Percentiles rank a stretch among this genome's conserved stretches.
These are phyloP conservation scores for Catunica adiposa DNA, from an alignment of 2,329 filamentous ascomycete species.

Conservation along the genomic window DNA sequence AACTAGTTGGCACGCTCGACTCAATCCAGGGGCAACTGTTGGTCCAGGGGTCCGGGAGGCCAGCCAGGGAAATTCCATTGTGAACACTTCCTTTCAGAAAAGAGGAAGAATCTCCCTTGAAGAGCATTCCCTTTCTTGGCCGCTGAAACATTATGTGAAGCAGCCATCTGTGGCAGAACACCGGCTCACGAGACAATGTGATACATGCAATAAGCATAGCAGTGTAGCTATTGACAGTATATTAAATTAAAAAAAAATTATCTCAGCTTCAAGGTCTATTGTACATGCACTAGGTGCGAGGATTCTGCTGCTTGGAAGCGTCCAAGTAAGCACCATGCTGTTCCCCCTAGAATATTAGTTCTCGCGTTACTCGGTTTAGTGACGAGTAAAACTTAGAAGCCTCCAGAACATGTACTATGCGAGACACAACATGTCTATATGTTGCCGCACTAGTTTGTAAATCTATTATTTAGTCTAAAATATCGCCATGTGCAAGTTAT, in stretches of 20 bases:
- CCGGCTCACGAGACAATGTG: slow-evolving; percentile 8
- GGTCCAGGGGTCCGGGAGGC: not conserved
- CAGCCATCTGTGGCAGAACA: slow-evolving; percentile 10
- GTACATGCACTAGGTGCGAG: not conserved
- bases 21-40: not conserved
- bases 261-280: not conserved
- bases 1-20: not conserved
- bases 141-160: slow-evolving; percentile 13
- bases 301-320: no score
- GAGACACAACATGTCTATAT: no score
- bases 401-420: no score
- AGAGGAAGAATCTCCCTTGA: not conserved
- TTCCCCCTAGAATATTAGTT: no score
- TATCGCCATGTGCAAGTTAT: not conserved
- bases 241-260: not conserved
- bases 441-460: no score
- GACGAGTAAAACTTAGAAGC: no score
- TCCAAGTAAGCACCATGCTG: no score
- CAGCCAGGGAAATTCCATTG: not conserved
- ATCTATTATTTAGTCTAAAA: no score
- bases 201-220: not conserved
- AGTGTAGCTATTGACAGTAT: not conserved
- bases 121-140: not conserved
- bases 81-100: not conserved
- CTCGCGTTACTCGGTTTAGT: no score